Evolutionary conservation across 345 rosid genomes (phyloP), one percentile per base, ranked within the genome.

Genomic region (Gossypium rotundifolium): DNA sequence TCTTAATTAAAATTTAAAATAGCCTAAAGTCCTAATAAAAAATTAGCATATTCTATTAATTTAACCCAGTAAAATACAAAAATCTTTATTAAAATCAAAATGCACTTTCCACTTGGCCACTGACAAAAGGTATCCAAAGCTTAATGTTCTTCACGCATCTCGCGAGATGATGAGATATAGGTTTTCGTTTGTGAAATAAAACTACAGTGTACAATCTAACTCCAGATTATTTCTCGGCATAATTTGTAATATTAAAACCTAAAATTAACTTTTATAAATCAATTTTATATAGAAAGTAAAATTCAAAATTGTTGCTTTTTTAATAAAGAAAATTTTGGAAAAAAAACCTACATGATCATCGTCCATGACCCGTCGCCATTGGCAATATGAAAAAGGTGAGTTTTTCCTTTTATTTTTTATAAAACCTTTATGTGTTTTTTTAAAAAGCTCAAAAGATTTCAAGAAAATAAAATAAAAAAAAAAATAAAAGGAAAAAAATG

Each of bases 71-170:
- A 33, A 33, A 33, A 33, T 33, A 33, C 40, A 33, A 33, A 33
- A 33, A 33, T 33, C 6, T 4, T 33, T 33, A 33, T 33, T 5
- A 33, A n/a, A n/a, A n/a, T 33, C 23, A 18, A 65, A n/a, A 20
- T 65, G 63, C 54, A 33, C 65, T 74, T 74, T 64, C 64, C 75
- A 72, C 70, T 57, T 72, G 59, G 75, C 80, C 75, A 77, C 75
- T 58, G 29, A 46, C 0, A 13, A 46, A 72, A 49, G 58, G 80
- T 25, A 77, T 77, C 80, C 80, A 46, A 77, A 64, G 33, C 14
- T 62, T 49, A 29, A 45, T 65, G 23, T 13, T 52, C 7, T 48
- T 13, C 14, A 1, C 20, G 20, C 68, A 6, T 76, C 45, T 76
- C 70, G 17, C 16, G 74, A 76, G 74, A 69, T 60, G 14, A 58